Evolutionary conservation across 441 rosid species (phyloP).

Genomic region (California macrophylla): DNA sequence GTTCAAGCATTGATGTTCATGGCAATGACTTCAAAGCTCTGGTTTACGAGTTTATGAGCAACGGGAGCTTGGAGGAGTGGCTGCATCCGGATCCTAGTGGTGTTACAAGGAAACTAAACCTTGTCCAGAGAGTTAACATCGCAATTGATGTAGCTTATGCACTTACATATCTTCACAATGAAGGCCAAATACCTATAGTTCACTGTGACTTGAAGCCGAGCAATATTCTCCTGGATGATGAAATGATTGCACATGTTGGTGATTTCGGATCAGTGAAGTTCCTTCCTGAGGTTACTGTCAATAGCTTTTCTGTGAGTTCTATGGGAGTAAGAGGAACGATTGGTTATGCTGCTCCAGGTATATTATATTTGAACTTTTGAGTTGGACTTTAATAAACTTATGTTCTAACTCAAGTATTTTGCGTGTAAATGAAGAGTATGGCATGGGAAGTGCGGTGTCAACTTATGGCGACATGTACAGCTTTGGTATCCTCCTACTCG

Average conservation of each 20-base stretch:
- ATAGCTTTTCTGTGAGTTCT: not conserved
- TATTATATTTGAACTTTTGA: too few relatives aligned
- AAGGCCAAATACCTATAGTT: not conserved
- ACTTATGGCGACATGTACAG: constrained; percentile 1
- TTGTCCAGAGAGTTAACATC: constrained; percentile 3
- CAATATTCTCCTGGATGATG: constrained; percentile 1
- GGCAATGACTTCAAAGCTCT: constrained; percentile 11
- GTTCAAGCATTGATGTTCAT: constrained; percentile 5
- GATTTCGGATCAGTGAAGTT: constrained; percentile 9
- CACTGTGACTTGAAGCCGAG: constrained; percentile 16
- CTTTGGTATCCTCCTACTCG: constrained; percentile 7
- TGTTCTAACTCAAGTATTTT: not conserved
- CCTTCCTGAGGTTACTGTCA: not conserved
- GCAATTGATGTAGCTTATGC: not conserved
- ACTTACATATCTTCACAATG: not conserved
- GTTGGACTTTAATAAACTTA: not conserved
- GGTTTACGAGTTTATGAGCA: constrained; percentile 14
- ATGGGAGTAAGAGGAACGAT: not conserved
- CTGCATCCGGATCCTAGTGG: not conserved
- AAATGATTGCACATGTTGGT: constrained; percentile 3
- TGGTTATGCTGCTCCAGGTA: constrained; percentile 15
- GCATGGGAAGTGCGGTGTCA: constrained; percentile 5
- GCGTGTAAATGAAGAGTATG: constrained; percentile 1
- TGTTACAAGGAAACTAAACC: not conserved
- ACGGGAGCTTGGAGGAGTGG: constrained; percentile 10